Base-by-base conservation (phyloP, 768 basidiomycete genomes). In the Phanerodontia chrysosporium region DNA sequence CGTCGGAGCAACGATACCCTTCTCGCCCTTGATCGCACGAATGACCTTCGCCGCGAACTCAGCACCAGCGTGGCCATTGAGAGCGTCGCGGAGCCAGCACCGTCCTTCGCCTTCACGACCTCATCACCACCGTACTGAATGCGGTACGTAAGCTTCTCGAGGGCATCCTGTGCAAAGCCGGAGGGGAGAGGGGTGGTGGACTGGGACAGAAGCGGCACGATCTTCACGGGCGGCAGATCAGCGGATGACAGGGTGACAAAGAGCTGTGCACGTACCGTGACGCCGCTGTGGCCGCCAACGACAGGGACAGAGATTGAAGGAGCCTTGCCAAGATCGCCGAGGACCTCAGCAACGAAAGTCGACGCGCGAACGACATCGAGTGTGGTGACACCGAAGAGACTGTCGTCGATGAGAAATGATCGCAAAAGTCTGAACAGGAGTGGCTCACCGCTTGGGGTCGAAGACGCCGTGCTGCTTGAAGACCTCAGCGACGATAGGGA, bases 301-400 rank as follows among this genome's bases (percentile, higher is more conserved):
- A 98, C 95, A 54, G 96, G 95, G 55, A 98, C 89, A 62, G 80
- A 74, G 65, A 92, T 71, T 3, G 84, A 79, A 35, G 82, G 71
- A 2, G 90, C 77, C 52, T 84, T 73, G n/a, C 80, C 78, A 16
- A 80, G 76, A 67, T 92, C 79, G 18, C 83, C 84, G 62, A 88
- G 70, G 63, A 88, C 78, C 72, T 94, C 92, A 25, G 93, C 79
- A 51, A 95, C 89, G 70, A 99, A 98, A 46, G 95, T 95, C 14
- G 95, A 96, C n/a, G 97, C 86, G 66, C 97, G 95, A 70, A 98
- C 92, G 64, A 96, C 95, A 71, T 99, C 97, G 61, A 98, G 82
- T 42, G 97, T 98, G 52, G 96, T 98, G 54, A 98, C 95, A 82
- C 97, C 96, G 71, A 98, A 98, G 60, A 99, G 73, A 64, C 96